A percentile compares a stretch with the other conserved stretches of the same genome.
These are phyloP conservation scores for Camellia lanceoleosa DNA, from an alignment of 148 eudicot species.

Conservation along the genomic window DNA sequence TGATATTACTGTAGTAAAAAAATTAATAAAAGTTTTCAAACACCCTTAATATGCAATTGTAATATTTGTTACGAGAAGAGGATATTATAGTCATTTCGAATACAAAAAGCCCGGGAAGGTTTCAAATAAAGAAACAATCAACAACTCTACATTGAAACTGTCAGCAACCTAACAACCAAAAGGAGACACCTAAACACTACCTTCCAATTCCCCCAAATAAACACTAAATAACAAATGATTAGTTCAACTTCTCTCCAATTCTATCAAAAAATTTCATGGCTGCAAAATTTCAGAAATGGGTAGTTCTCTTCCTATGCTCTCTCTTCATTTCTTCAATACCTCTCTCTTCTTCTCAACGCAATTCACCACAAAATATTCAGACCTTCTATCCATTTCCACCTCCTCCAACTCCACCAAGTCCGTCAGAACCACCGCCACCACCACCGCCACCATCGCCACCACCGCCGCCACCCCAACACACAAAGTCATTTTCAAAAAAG, in stretches of 20 bases:
- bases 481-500: constrained; percentile 29
- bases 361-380: constrained; percentile 53
- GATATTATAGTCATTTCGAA: constrained; percentile 25
- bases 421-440: constrained; percentile 38
- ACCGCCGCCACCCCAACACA: constrained; percentile 16
- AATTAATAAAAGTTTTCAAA: background rate
- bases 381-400: constrained; percentile 37
- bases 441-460: constrained; percentile 10
- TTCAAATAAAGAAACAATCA: constrained; percentile 11
- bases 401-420: constrained; percentile 19
- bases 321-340: constrained; percentile 27
- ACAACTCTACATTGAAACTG: constrained; percentile 29
- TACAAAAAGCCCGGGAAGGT: background rate
- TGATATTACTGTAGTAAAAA: no score
- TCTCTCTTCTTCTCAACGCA: constrained; percentile 32
- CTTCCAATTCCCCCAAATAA: constrained; percentile 6
- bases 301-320: constrained; percentile 22
- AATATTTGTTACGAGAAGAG: background rate
- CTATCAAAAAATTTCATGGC: constrained; percentile 19
- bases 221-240: background rate
- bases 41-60: background rate
- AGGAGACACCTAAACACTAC: background rate
- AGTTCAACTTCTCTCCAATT: constrained; percentile 1
- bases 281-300: constrained; percentile 5
- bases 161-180: constrained; percentile 25